Percentiles rank a stretch among this genome's conserved stretches.
Evolutionary conservation across 805 yeast species (phyloP).

Genomic region (Kodamaea hsintzibuensis): DNA sequence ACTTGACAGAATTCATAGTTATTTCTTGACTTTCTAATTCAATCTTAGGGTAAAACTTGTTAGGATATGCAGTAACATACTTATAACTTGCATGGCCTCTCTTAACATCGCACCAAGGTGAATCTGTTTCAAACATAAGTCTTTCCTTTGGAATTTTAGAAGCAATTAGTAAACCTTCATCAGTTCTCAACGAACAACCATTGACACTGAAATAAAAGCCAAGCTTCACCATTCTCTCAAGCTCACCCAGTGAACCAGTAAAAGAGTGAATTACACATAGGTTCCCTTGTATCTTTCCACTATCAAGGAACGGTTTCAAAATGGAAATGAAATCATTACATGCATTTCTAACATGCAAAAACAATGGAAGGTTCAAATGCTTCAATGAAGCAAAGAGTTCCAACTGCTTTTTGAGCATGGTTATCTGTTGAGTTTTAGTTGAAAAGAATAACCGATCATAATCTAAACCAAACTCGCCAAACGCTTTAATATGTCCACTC

Average conservation of each 20-base stretch:
- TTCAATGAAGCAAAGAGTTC: constrained; percentile 50
- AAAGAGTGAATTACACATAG: constrained; percentile 94
- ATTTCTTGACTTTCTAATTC: constrained; percentile 7
- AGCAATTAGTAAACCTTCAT: constrained; percentile 69
- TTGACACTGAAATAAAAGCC: constrained; percentile 81
- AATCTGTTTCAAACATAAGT: constrained; percentile 87
- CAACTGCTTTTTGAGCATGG: constrained; percentile 72
- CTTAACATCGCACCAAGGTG: constrained; percentile 97
- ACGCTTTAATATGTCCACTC: constrained; percentile 64
- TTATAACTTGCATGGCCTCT: constrained; percentile 76
- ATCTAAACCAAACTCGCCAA: constrained; percentile 96
- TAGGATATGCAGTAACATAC: constrained; percentile 56
- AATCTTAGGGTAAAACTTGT: constrained; percentile 50
- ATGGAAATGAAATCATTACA: constrained; percentile 73
- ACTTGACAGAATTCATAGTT: constrained; percentile 23
- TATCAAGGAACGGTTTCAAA: constrained; percentile 60
- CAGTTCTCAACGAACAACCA: constrained; percentile 87
- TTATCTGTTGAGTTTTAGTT: constrained; percentile 61
- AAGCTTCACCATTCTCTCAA: constrained; percentile 52
- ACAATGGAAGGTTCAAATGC: constrained; percentile 65
- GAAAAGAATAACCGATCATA: constrained; percentile 86
- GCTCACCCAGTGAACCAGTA: constrained; percentile 78
- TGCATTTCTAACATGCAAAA: constrained; percentile 87
- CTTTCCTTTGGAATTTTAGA: constrained; percentile 65
- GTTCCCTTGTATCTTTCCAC: constrained; percentile 39